Evolutionary conservation across 1,284 basidiomycete genomes (phyloP), one percentile per base, ranked within the genome.

Genomic region (Vanrija humicola): DNA sequence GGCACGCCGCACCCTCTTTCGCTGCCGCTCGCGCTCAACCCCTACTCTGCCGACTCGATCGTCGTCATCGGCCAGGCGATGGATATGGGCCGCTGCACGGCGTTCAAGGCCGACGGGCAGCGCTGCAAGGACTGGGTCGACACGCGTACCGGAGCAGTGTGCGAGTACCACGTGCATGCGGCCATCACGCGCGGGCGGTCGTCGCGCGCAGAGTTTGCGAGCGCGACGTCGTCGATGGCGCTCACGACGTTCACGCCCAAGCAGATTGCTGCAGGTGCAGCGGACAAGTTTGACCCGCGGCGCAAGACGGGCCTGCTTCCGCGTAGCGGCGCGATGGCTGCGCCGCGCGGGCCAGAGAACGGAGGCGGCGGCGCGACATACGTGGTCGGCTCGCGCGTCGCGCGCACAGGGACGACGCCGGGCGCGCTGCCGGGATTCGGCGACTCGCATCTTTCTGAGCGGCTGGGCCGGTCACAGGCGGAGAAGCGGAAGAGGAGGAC

Each of bases 41-140:
- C 95, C 0, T 84, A 86, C 46, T 88, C 86, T 0, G 86, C 84
- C 0, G 82, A 84, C 3, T 87, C 89, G 3, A 86, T 96, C 46
- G 82, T 85, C n/a, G 79, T 90, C 38, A 85, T 98, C 48, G 95
- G 95, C 0, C 83, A 86, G n/a, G 82, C 91, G 3, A 82, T 82
- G 29, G 91, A 98, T 72, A 81, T 97, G 2, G 89, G 90, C 0
- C 84, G 85, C 76, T 98, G 95, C 70, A 79, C 79, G 2, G 90
- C 89, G 6, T 71, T 80, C 42, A 87, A 86, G 68, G 82, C 83
- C 43, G 90, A 96, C 58, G 92, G 92, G 1, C 86, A 86, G 50
- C 69, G 81, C 1, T 98, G 95, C 67, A 83, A 83, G 10, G 82
- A 84, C 45, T 98, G 93, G 92, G 88, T 86, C 53, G 93, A 97